Evolutionary conservation across 176 grass and related monocot species (phyloP).

Genomic region (Triticum urartu): DNA sequence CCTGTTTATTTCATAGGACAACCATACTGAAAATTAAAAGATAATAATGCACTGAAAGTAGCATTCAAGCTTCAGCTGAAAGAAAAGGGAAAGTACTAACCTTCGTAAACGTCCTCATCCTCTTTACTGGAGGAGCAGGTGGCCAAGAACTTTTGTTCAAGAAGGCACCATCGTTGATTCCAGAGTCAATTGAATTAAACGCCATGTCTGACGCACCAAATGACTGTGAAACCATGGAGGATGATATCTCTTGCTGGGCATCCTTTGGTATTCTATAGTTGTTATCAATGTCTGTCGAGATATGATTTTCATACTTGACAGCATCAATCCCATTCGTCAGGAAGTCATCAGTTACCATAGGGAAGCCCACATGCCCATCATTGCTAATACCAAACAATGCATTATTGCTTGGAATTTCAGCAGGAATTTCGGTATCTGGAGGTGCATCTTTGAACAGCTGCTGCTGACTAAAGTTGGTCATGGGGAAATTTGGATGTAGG

Average conservation of each 20-base stretch:
- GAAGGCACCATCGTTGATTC: slow-evolving; percentile 57
- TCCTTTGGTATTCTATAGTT: slow-evolving; percentile 64
- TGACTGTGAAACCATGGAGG: slow-evolving; percentile 81
- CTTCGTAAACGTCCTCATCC: slow-evolving; percentile 87
- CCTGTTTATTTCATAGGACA: neutral
- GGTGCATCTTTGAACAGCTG: slow-evolving; percentile 54
- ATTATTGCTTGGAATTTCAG: slow-evolving; percentile 51
- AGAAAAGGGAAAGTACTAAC: slow-evolving; percentile 38
- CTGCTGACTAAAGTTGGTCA: slow-evolving; percentile 61
- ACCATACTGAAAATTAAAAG: neutral
- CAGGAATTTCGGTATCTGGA: slow-evolving; percentile 52
- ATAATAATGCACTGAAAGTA: neutral
- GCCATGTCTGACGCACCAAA: slow-evolving; percentile 79
- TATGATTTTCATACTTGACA: slow-evolving; percentile 70
- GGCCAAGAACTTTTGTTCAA: slow-evolving; percentile 66
- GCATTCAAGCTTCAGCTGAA: neutral
- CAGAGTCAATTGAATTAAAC: slow-evolving; percentile 90
- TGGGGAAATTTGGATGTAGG: slow-evolving; percentile 67
- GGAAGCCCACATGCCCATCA: slow-evolving; percentile 58
- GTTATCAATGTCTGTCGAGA: slow-evolving; percentile 61
- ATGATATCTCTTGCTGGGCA: slow-evolving; percentile 73
- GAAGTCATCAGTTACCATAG: slow-evolving; percentile 58
- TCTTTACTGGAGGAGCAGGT: slow-evolving; percentile 49
- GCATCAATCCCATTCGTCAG: slow-evolving; percentile 59
- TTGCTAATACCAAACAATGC: slow-evolving; percentile 62